Conservation (phyloP, 2,329 filamentous ascomycete species). For the Colletotrichum viniferum region DNA sequence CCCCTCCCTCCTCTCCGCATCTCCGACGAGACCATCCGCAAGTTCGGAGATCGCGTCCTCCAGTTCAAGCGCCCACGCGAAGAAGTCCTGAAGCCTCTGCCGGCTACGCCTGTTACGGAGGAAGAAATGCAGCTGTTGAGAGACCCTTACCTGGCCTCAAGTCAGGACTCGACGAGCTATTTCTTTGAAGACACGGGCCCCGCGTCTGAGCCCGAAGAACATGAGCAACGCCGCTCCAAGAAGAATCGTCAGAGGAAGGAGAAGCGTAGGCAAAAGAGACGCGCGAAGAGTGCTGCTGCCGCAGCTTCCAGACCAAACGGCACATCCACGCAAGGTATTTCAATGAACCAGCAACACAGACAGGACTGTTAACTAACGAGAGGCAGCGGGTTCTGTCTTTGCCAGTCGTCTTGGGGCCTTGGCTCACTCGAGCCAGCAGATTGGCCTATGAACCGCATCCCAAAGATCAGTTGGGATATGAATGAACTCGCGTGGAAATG, state of each 20-base stretch:
- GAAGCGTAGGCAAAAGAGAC: not conserved
- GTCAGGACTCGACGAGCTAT: not conserved
- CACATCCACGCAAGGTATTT: not conserved
- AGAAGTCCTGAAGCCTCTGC: not conserved
- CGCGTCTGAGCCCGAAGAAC: not conserved
- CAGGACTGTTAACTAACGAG: too few relatives aligned
- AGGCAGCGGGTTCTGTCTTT: too few relatives aligned
- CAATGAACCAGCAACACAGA: too few relatives aligned
- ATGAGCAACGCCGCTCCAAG: not conserved
- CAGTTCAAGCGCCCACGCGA: not conserved
- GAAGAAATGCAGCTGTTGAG: not conserved
- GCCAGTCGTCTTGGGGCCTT: not conserved
- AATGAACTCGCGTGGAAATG: too few relatives aligned
- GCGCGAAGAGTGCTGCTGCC: not conserved
- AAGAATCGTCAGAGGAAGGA: not conserved
- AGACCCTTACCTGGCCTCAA: not conserved
- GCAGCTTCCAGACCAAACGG: not conserved
- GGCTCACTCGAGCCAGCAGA: not conserved
- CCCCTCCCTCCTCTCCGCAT: not conserved
- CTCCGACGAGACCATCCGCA: not conserved
- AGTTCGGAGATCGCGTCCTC: not conserved
- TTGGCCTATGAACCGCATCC: too few relatives aligned
- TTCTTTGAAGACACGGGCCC: not conserved
- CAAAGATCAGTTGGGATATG: too few relatives aligned
- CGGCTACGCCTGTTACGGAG: not conserved